Evolutionary conservation across 2,329 filamentous ascomycete genomes (phyloP).

Genomic region (Diaporthe aspalathi): DNA sequence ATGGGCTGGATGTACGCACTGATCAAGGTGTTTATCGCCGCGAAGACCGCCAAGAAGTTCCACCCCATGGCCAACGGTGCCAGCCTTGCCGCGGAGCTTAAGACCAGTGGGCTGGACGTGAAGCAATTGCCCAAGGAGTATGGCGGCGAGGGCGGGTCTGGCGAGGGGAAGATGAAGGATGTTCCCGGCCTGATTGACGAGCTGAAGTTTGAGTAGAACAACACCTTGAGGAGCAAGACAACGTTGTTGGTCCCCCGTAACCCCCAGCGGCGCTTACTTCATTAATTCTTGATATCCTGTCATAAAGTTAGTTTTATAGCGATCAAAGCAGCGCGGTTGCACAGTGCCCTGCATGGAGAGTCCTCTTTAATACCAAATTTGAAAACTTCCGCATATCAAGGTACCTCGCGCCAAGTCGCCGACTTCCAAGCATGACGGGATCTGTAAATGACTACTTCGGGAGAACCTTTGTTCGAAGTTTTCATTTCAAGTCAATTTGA

Average conservation of each 20-base stretch:
- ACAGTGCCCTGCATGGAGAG: neutral
- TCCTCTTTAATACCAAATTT: neutral
- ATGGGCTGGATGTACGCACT: constrained; percentile 89
- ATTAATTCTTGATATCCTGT: neutral
- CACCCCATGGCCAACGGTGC: constrained; percentile 81
- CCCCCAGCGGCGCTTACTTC: neutral
- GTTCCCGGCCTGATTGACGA: constrained; percentile 31
- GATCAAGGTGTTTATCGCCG: constrained; percentile 80
- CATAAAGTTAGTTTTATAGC: constrained; percentile 3
- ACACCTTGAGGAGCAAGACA: neutral
- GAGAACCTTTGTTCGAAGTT: neutral
- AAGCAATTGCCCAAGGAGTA: constrained; percentile 77
- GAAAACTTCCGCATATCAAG: neutral
- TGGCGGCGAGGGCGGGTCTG: constrained; percentile 73
- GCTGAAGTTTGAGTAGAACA: constrained; percentile 36
- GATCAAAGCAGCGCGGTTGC: neutral
- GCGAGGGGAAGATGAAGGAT: constrained; percentile 39
- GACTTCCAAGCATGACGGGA: no score
- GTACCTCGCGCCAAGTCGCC: neutral
- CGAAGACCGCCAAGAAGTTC: constrained; percentile 82
- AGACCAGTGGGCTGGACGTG: constrained; percentile 68
- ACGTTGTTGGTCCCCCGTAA: neutral
- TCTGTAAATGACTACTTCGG: neutral
- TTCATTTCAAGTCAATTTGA: neutral
- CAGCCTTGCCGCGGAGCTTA: constrained; percentile 72